phyloP scores from a whole-genome alignment of 352 stramenopile genomes.

The Thalassiosira sp. region DNA sequence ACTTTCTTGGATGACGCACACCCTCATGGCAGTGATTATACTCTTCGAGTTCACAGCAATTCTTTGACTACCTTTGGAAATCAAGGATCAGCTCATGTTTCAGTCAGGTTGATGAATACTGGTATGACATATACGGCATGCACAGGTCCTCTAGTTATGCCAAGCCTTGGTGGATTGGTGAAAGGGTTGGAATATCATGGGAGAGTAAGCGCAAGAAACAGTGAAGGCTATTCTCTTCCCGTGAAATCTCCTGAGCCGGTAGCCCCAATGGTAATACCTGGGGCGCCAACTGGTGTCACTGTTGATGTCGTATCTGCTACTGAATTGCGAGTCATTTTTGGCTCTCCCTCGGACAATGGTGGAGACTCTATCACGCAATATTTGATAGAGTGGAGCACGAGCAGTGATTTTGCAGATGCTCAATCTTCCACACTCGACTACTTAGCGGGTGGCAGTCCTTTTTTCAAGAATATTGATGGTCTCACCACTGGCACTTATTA shows the following conservation, averaged over 20 bases:
- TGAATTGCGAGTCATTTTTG: slow-evolving; percentile 89
- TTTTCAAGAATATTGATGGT: slow-evolving; percentile 77
- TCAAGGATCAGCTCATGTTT: slow-evolving; percentile 80
- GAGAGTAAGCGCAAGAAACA: slow-evolving; percentile 91
- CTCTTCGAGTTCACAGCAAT: slow-evolving; percentile 64
- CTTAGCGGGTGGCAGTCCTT: slow-evolving; percentile 72
- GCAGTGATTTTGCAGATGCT: slow-evolving; percentile 57
- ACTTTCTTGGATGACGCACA: slow-evolving; percentile 88
- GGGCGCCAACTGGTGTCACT: slow-evolving; percentile 84
- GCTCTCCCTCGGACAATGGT: slow-evolving; percentile 87
- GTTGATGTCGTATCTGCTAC: slow-evolving; percentile 87
- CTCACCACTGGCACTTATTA: slow-evolving; percentile 78
- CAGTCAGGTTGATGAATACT: slow-evolving; percentile 57
- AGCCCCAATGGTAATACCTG: slow-evolving; percentile 88
- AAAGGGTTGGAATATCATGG: slow-evolving; percentile 92
- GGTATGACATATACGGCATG: slow-evolving; percentile 85
- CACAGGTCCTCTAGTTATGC: slow-evolving; percentile 86
- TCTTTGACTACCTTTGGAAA: slow-evolving; percentile 63
- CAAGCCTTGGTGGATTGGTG: slow-evolving; percentile 83
- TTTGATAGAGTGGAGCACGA: slow-evolving; percentile 79
- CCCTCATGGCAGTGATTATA: slow-evolving; percentile 83
- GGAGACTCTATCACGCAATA: slow-evolving; percentile 87
- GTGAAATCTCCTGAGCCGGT: slow-evolving; percentile 41
- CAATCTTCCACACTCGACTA: slow-evolving; percentile 58
- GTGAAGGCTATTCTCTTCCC: slow-evolving; percentile 88